phyloP scores from a whole-genome alignment of 2,329 filamentous ascomycete species.

The Fusarium albosuccineum region DNA sequence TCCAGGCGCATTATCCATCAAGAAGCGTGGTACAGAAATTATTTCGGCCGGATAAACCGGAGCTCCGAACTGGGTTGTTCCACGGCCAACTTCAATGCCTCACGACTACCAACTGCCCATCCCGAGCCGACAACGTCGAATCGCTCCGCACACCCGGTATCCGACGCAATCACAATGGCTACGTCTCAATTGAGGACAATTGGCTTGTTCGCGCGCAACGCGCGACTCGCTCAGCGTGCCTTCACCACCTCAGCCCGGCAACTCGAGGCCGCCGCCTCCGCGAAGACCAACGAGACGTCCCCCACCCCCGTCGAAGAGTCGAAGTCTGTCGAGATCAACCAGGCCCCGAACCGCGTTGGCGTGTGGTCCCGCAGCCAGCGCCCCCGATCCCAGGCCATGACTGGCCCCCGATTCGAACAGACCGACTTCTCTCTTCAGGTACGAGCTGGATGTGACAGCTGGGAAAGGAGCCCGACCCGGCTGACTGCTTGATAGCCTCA shows the following conservation, averaged over 20 bases:
- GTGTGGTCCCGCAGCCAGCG: conserved; percentile 91
- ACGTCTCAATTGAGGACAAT: conserved; percentile 62
- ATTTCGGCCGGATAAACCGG: conserved; percentile 45
- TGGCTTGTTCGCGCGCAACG: conserved; percentile 58
- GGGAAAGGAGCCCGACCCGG: conserved; percentile 16
- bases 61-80: conserved; percentile 27
- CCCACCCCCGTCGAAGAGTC: conserved; percentile 59
- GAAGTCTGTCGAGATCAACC: conserved; percentile 66
- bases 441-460: conserved; percentile 48
- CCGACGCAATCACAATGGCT: conserved; percentile 52
- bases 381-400: conserved; percentile 86
- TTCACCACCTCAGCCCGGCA: conserved; percentile 64
- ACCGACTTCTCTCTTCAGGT: conserved; percentile 95
- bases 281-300: conserved; percentile 56
- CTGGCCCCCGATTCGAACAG: conserved; percentile 95
- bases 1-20: conserved; percentile 16
- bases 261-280: conserved; percentile 59
- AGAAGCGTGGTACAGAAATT: conserved; percentile 31
- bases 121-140: conserved; percentile 42
- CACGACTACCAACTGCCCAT: conserved; percentile 35
- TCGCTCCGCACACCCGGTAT: conserved; percentile 45
- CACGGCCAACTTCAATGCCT: conserved; percentile 40
- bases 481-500: conserved; percentile 74
- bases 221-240: conserved; percentile 59
- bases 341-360: conserved; percentile 86